phyloP scores from a whole-genome alignment of 495 filamentous ascomycete species.

The Bathelium albidoporum region DNA sequence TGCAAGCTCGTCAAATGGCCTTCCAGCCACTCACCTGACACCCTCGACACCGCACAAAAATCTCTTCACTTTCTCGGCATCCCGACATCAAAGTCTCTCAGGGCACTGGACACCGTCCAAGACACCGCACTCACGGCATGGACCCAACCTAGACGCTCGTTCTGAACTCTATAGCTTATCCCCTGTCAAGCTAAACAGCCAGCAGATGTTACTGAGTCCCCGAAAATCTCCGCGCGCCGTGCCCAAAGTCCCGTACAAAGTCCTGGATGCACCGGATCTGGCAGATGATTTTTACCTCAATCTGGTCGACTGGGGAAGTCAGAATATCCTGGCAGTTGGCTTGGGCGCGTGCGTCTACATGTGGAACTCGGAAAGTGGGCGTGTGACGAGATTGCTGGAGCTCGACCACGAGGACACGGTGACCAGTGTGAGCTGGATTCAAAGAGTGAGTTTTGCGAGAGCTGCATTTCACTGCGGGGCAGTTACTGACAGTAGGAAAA shows the following conservation, averaged over 20 bases:
- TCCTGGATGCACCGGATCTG: constrained; percentile 89
- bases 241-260: constrained; percentile 94
- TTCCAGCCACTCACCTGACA: constrained; percentile 57
- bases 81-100: constrained; percentile 56
- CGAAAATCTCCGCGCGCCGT: constrained; percentile 79
- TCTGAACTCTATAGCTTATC: constrained; percentile 92
- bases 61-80: constrained; percentile 84
- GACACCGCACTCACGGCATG: constrained; percentile 36
- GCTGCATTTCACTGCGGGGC: not conserved
- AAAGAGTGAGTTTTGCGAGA: constrained; percentile 43
- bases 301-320: constrained; percentile 95
- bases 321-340: constrained; percentile 84
- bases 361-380: constrained; percentile 85
- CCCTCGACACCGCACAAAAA: constrained; percentile 96
- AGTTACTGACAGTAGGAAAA: not conserved
- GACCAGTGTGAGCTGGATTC: constrained; percentile 96
- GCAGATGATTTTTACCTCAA: constrained; percentile 98
- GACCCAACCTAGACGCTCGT: constrained; percentile 70
- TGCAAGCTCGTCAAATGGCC: constrained; percentile 49
- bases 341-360: constrained; percentile 93
- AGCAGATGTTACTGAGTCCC: constrained; percentile 82
- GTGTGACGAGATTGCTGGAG: constrained; percentile 86
- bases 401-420: constrained; percentile 78
- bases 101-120: constrained; percentile 36
- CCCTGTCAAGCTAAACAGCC: constrained; percentile 78